Base-by-base conservation (phyloP, 2,329 filamentous ascomycete species). In the Botrytis porri region DNA sequence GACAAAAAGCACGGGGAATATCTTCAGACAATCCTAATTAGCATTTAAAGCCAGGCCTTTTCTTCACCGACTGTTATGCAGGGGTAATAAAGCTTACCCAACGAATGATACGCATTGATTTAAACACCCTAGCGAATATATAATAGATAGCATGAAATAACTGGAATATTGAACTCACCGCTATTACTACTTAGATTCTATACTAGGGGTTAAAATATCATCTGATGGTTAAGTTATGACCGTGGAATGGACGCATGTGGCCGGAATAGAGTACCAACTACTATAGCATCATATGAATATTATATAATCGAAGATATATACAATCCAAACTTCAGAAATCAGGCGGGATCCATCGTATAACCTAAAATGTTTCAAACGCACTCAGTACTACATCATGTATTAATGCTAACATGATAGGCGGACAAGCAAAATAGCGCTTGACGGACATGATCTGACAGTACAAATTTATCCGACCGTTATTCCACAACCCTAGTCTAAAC, bases 21-120 rank as follows among this genome's bases (percentile, higher is more conserved):
- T 67, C 35, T 67, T 67, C 48, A 57, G 3, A 14, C 12, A 25
- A 54, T 5, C 35, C 9, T n/a, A 54, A 54, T 10, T 14, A 25
- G 35, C 20, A 37, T 2, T 29, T 48, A n/a, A 29, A 41, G 20
- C 35, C 51, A 41, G 64, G 35, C 29, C 10, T 4, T 67, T 41
- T 57, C 35, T 51, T 67, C 64, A 57, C 64, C 64, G 64, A 57
- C 64, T 45, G 18, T 37, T 57, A 67, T 22, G 48, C 64, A 67
- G 64, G 48, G 48, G 35, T 54, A 20, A 29, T 57, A 20, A 57
- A 67, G 48, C 64, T 57, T n/a, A 54, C 32, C 18, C n/a, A 37
- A 65, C 29, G 12, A 29, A 54, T 37, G n/a, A 45, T 51, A 16
- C 10, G 22, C 25, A 67, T 57, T 18, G 35, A 37, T 20, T 20